Conservation (phyloP, 108 stramenopile genomes). For the Cyclotella distinguenda region DNA sequence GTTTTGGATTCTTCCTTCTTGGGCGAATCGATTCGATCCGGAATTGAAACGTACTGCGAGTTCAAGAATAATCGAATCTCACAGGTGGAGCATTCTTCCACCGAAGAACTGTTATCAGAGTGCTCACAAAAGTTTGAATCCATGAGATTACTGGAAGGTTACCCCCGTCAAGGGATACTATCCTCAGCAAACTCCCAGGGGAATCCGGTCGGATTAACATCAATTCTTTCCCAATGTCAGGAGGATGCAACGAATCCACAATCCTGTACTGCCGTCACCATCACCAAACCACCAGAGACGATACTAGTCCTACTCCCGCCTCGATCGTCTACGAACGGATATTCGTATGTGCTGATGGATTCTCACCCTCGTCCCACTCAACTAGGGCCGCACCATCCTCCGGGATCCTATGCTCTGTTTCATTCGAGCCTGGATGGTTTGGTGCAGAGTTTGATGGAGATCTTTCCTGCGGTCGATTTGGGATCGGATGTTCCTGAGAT, state of each 20-base stretch:
- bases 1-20: constrained; percentile 46
- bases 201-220: constrained; percentile 60
- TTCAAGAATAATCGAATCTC: constrained; percentile 1
- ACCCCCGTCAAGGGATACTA: constrained; percentile 73
- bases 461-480: constrained; percentile 70
- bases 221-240: constrained; percentile 44
- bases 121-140: constrained; percentile 10
- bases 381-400: constrained; percentile 32
- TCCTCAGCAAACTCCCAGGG: constrained; percentile 7
- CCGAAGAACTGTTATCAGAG: constrained; percentile 55
- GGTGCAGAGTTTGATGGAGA: constrained; percentile 45
- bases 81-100: constrained; percentile 66
- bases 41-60: constrained; percentile 46
- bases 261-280: constrained; percentile 55
- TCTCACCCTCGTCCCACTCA: constrained; percentile 78
- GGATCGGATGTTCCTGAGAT: constrained; percentile 72
- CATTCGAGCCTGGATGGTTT: constrained; percentile 52
- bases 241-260: constrained; percentile 4
- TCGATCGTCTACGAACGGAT: background rate
- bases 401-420: constrained; percentile 60
- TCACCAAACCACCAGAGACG: constrained; percentile 85
- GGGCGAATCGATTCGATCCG: constrained; percentile 39
- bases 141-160: constrained; percentile 38
- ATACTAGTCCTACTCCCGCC: constrained; percentile 64
- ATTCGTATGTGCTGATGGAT: constrained; percentile 60